A percentile compares a stretch with the other conserved stretches of the same genome.
phyloP scores from a whole-genome alignment of 768 basidiomycete species.

The Lactifluus subvellereus region DNA sequence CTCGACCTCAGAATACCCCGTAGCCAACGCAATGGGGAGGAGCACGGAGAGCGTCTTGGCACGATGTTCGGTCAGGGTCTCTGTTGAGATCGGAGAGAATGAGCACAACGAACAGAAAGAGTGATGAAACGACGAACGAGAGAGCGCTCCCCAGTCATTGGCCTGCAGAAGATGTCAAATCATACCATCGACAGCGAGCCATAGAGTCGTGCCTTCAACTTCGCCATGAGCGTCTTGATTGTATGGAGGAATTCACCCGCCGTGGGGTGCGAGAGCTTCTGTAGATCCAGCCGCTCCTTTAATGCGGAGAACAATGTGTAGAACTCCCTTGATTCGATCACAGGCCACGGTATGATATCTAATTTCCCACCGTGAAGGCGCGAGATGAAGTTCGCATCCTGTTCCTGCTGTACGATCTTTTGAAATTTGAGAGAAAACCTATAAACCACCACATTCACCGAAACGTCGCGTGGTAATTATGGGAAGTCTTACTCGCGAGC shows the following conservation, averaged over 20 bases:
- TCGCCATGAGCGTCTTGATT: conserved; percentile 63
- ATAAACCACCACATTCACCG: neutral
- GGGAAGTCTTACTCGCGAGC: conserved; percentile 43
- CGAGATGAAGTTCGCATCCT: conserved; percentile 58
- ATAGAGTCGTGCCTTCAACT: conserved; percentile 43
- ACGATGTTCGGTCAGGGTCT: conserved; percentile 46
- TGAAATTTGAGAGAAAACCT: conserved; percentile 55
- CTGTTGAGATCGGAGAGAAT: conserved; percentile 27
- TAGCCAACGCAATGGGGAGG: conserved; percentile 44
- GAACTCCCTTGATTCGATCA: conserved; percentile 57
- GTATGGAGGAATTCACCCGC: conserved; percentile 52
- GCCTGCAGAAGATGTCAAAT: conserved; percentile 34
- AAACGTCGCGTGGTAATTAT: neutral
- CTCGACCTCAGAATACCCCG: conserved; percentile 42
- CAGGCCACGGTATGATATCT: conserved; percentile 60
- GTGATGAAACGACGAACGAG: conserved; percentile 39
- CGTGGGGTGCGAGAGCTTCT: conserved; percentile 42
- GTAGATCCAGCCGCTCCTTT: conserved; percentile 44
- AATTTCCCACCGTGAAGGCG: conserved; percentile 50
- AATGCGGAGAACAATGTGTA: conserved; percentile 47
- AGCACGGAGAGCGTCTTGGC: conserved; percentile 33
- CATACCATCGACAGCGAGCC: neutral
- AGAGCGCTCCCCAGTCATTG: conserved; percentile 63
- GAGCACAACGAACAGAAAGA: neutral
- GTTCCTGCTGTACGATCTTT: conserved; percentile 55